These are phyloP conservation scores for Anthracocystis panici-leucophaei DNA, from an alignment of 1,284 basidiomycete species.

Conservation along the genomic window DNA sequence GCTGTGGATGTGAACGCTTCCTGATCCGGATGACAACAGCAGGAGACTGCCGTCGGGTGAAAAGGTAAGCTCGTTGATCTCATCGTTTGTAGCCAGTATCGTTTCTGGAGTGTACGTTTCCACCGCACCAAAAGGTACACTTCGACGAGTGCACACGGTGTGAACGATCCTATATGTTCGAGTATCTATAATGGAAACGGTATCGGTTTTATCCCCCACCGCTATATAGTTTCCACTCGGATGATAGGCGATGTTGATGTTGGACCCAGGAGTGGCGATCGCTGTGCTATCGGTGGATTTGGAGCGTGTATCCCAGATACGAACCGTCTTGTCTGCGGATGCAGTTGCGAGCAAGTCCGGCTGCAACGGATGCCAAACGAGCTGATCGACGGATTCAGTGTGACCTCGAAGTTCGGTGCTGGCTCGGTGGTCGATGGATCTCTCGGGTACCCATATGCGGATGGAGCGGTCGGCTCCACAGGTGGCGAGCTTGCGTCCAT, in stretches of 20 bases:
- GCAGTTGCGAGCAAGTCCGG: slow-evolving; percentile 62
- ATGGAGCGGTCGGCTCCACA: slow-evolving; percentile 50
- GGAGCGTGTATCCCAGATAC: slow-evolving; percentile 61
- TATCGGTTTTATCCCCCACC: slow-evolving; percentile 62
- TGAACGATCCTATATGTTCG: slow-evolving; percentile 26
- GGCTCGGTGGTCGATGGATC: slow-evolving; percentile 55
- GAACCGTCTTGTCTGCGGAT: slow-evolving; percentile 57
- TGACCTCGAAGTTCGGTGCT: slow-evolving; percentile 63
- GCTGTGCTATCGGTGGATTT: not conserved
- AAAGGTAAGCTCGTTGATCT: slow-evolving; percentile 65
- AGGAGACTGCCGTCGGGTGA: slow-evolving; percentile 57
- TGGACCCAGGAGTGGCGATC: slow-evolving; percentile 46
- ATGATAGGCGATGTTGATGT: slow-evolving; percentile 64
- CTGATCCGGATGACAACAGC: slow-evolving; percentile 58
- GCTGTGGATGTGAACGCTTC: slow-evolving; percentile 40
- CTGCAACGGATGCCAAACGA: slow-evolving; percentile 57
- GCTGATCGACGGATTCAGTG: slow-evolving; percentile 61
- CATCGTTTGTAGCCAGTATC: slow-evolving; percentile 23
- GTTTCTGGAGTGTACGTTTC: slow-evolving; percentile 4
- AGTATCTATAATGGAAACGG: slow-evolving; percentile 56
- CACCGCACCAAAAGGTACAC: slow-evolving; percentile 2
- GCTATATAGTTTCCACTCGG: slow-evolving; percentile 57
- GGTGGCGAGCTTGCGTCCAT: slow-evolving; percentile 59
- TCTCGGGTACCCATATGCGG: slow-evolving; percentile 63
- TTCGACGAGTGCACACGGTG: slow-evolving; percentile 38